These are phyloP conservation scores for Saprolegnia diclina DNA, from an alignment of 352 stramenopile genomes.

Conservation along the genomic window DNA sequence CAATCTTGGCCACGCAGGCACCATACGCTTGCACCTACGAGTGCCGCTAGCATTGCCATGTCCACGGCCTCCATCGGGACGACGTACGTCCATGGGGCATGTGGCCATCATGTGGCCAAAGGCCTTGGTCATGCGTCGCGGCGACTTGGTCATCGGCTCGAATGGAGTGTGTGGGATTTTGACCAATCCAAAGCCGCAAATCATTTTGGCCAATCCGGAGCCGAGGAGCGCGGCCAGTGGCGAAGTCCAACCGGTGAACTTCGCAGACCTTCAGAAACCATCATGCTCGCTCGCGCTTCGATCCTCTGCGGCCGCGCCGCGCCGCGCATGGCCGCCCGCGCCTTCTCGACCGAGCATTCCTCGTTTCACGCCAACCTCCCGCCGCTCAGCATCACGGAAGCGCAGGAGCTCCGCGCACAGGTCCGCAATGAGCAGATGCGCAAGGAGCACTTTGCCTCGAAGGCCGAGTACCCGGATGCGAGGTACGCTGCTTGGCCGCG, in stretches of 20 bases:
- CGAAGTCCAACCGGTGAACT: not conserved
- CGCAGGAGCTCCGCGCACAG: conserved; percentile 47
- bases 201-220: not conserved
- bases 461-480: conserved; percentile 37
- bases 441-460: conserved; percentile 43
- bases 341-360: conserved; percentile 4
- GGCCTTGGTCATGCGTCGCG: conserved; percentile 56
- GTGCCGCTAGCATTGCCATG: not conserved
- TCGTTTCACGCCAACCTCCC: conserved; percentile 9
- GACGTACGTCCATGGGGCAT: conserved; percentile 56
- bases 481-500: conserved; percentile 28
- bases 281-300: not conserved
- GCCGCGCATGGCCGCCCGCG: not conserved
- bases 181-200: not conserved
- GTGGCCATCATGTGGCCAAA: conserved; percentile 63
- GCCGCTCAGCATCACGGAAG: conserved; percentile 37
- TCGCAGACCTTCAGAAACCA: not conserved
- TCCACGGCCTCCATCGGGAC: not conserved
- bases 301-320: not conserved
- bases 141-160: conserved; percentile 1
- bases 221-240: not conserved
- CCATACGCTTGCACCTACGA: conserved; percentile 71
- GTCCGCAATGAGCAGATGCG: conserved; percentile 51
- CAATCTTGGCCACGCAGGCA: conserved; percentile 63
- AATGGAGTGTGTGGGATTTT: not conserved